Conservation (phyloP, 2,329 filamentous ascomycete species). For the Madurella fahalii region DNA sequence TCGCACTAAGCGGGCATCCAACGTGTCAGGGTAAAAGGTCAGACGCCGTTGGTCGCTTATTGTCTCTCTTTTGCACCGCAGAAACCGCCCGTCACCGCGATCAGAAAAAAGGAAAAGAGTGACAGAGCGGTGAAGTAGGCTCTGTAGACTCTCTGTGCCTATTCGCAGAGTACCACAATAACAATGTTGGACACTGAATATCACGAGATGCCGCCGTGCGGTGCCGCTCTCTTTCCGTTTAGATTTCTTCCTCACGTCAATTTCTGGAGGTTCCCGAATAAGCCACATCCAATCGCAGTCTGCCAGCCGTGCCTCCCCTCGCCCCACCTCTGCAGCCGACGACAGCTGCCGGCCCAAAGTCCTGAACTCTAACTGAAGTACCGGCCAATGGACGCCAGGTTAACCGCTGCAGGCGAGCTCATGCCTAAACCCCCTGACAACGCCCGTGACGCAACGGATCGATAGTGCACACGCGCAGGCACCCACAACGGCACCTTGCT, state of each 20-base stretch:
- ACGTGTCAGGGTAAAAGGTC: constrained; percentile 27
- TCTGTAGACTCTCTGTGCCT: not conserved
- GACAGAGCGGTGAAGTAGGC: not conserved
- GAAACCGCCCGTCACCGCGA: not conserved
- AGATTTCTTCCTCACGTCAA: constrained; percentile 30
- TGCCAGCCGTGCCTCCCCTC: constrained; percentile 9
- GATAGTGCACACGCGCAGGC: no score
- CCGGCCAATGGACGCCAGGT: constrained; percentile 11
- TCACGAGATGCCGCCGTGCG: constrained; percentile 1
- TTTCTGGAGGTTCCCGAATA: constrained; percentile 28
- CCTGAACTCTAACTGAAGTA: not conserved
- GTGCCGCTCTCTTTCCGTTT: constrained; percentile 14
- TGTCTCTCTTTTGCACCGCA: not conserved
- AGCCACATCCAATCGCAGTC: constrained; percentile 21
- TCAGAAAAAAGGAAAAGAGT: not conserved
- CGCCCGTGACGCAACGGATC: constrained; percentile 5
- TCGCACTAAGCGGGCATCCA: constrained; percentile 25
- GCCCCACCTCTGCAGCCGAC: constrained; percentile 20
- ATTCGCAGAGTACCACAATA: constrained; percentile 4
- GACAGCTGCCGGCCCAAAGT: constrained; percentile 13
- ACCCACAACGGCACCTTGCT: no score
- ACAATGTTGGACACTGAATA: constrained; percentile 4
- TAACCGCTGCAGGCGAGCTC: not conserved
- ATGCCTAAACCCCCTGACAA: not conserved
- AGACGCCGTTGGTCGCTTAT: constrained; percentile 14